Base-by-base conservation (phyloP, 306 rosid genomes). In the Cajanus cajan region DNA sequence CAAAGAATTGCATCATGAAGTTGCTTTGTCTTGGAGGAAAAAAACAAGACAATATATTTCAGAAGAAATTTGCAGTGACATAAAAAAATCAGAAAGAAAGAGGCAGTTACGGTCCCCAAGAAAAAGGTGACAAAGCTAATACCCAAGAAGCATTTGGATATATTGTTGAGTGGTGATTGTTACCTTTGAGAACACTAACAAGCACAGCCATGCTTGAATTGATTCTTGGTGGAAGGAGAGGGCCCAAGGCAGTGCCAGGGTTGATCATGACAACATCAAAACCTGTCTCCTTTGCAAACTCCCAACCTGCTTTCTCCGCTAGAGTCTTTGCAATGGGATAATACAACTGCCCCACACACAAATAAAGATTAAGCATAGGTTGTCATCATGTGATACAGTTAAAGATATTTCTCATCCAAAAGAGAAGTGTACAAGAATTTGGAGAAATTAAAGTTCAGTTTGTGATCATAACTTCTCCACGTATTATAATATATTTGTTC, bases 291-390 rank as follows among this genome's bases (percentile, higher is more conserved):
- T 89, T 82, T 0, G 89, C 87, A 85, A 89, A 90, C 1, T 92
- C 92, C 97, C 96, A 88, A 67, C 93, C 88, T 0, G 91, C 97
- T 81, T 89, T 92, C 88, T 94, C 98, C 0, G 98, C 97, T 37
- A 88, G 75, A 4, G 96, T 88, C 80, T 85, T 85, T 2, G 88
- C 86, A 7, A 85, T 82, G 1, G 88, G 88, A 48, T 85, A 85
- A 24, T 58, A 85, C 34, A 85, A 61, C 88, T 85, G 47, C 4
- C 34, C 65, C 69, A 59, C 66, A 11, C n/a, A n/a, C n/a, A n/a
- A n/a, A n/a, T n/a, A n/a, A n/a, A n/a, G n/a, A n/a, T n/a, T n/a
- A n/a, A n/a, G n/a, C n/a, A n/a, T n/a, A n/a, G n/a, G n/a, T n/a
- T n/a, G n/a, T n/a, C n/a, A n/a, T n/a, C n/a, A n/a, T n/a, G n/a